A percentile compares a stretch with the other conserved stretches of the same genome.
phyloP scores from a whole-genome alignment of 257 asterid species.

The Scutellaria galericulata region DNA sequence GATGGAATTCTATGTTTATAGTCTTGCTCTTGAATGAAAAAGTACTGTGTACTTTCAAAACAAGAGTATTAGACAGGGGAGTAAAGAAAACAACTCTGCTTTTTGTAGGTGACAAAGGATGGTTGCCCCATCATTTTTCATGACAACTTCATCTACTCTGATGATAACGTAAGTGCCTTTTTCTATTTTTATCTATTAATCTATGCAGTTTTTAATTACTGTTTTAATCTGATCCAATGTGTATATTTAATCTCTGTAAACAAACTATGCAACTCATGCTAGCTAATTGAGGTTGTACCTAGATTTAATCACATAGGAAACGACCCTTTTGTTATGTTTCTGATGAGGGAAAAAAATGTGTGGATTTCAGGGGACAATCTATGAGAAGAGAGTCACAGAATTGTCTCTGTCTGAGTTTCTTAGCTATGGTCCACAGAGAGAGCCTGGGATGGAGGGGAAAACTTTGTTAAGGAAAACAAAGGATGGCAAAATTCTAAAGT shows the following conservation, averaged over 20 bases:
- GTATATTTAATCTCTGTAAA: not conserved
- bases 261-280: not conserved
- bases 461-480: conserved; percentile 72
- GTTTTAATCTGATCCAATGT: not conserved
- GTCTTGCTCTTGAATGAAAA: conserved; percentile 49
- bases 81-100: conserved; percentile 46
- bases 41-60: conserved; percentile 46
- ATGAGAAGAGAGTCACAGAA: conserved; percentile 81
- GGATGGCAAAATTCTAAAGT: conserved; percentile 69
- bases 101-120: conserved; percentile 91
- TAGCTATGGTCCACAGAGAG: conserved; percentile 78
- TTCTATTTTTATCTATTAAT: not conserved
- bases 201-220: not conserved
- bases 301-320: no score
- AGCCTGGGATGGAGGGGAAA: conserved; percentile 52
- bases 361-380: conserved; percentile 59
- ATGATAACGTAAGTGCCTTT: conserved; percentile 60
- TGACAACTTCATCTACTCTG: conserved; percentile 84
- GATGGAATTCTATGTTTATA: conserved; percentile 38
- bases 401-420: conserved; percentile 72
- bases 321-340: not conserved
- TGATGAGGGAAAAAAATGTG: not conserved
- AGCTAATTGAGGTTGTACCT: no score
- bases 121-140: conserved; percentile 91
- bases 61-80: conserved; percentile 56